Conservation (phyloP, 139 green algal genomes). For the Mychonastes homosphaera region DNA sequence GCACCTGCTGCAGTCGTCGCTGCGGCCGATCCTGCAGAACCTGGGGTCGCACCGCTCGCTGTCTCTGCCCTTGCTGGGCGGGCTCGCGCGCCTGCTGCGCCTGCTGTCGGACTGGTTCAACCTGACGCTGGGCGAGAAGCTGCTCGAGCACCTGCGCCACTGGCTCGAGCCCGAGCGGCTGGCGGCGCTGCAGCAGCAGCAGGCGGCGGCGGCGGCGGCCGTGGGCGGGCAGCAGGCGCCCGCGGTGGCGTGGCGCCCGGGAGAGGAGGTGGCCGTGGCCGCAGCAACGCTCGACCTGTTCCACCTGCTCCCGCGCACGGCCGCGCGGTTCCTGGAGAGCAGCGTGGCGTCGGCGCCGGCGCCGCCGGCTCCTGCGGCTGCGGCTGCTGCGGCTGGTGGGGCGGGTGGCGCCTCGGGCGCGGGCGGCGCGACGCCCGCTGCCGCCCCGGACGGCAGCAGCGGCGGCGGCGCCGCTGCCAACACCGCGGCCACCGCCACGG, state of each 20-base stretch:
- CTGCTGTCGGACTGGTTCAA: conserved; percentile 90
- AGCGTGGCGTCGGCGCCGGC: conserved; percentile 8
- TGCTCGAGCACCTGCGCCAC: conserved; percentile 83
- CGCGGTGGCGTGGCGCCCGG: conserved; percentile 18
- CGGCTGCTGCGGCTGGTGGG: background rate
- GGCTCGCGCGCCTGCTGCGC: conserved; percentile 66
- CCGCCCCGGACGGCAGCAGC: background rate
- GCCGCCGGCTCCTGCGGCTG: background rate
- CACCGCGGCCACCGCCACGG: too few species aligned
- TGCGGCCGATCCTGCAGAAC: conserved; percentile 82
- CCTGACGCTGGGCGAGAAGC: conserved; percentile 84
- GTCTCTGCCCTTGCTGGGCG: conserved; percentile 46
- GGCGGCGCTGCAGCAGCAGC: conserved; percentile 5
- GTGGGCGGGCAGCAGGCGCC: background rate
- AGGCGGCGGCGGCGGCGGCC: background rate
- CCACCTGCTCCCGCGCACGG: conserved; percentile 77
- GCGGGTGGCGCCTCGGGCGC: background rate
- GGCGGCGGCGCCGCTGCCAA: background rate
- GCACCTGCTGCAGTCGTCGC: conserved; percentile 50
- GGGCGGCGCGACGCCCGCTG: background rate
- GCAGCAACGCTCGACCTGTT: conserved; percentile 89
- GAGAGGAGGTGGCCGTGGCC: conserved; percentile 78
- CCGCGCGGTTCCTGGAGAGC: conserved; percentile 78
- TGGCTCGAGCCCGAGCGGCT: conserved; percentile 75
- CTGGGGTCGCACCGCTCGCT: conserved; percentile 61